These are phyloP conservation scores for Sporothrix brasiliensis DNA, from an alignment of 2,329 filamentous ascomycete genomes.

Conservation along the genomic window DNA sequence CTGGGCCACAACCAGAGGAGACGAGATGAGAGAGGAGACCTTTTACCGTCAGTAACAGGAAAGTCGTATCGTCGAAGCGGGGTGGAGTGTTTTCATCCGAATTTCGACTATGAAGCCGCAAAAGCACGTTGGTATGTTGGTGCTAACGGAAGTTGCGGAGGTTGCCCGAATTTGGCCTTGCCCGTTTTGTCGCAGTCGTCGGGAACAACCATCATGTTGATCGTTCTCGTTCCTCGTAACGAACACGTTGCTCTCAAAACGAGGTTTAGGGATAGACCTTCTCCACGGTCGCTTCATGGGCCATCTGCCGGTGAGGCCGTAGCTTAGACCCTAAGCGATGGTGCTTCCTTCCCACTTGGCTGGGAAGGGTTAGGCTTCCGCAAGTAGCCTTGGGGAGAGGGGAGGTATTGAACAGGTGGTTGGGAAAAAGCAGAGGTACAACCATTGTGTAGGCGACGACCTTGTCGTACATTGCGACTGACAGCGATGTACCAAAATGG, in stretches of 20 bases:
- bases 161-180: neutral
- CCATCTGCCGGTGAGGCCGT: conserved; percentile 34
- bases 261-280: neutral
- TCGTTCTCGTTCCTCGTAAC: neutral
- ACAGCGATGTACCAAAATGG: conserved; percentile 21
- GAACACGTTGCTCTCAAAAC: conserved; percentile 2
- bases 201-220: neutral
- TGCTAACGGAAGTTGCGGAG: neutral
- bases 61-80: neutral
- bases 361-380: conserved; percentile 25
- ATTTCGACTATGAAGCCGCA: conserved; percentile 1
- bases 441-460: neutral
- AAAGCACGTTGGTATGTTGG: neutral
- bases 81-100: neutral
- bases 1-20: neutral
- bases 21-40: neutral
- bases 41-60: neutral
- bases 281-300: conserved; percentile 12
- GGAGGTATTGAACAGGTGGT: neutral
- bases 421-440: neutral
- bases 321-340: conserved; percentile 15
- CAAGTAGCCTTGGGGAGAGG: neutral
- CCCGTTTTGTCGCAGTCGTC: neutral
- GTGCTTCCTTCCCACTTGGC: conserved; percentile 29
- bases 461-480: too few relatives aligned